These are phyloP conservation scores for Oryza coarctata DNA, from an alignment of 176 grass and related monocot species.

Conservation along the genomic window DNA sequence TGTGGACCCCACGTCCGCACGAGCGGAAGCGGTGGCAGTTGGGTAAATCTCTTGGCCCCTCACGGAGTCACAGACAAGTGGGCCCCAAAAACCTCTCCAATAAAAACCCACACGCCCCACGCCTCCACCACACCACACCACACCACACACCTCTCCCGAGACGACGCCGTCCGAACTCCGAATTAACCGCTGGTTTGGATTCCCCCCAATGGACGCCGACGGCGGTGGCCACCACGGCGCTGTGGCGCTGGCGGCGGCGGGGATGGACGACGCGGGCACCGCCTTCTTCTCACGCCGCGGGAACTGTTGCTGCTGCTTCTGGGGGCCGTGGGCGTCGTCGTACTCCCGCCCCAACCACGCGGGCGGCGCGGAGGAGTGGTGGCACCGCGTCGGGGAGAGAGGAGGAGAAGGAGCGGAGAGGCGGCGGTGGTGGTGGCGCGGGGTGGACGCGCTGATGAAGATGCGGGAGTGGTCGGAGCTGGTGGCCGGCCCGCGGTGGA, in stretches of 20 bases:
- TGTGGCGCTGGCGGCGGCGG: neutral
- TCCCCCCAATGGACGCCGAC: constrained; percentile 18
- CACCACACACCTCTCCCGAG: neutral
- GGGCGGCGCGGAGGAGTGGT: constrained; percentile 39
- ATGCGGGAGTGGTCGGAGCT: constrained; percentile 97
- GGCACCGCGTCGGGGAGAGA: constrained; percentile 29
- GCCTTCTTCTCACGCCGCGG: constrained; percentile 41
- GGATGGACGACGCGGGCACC: constrained; percentile 39
- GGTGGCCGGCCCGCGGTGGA: constrained; percentile 85
- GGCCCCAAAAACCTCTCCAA: neutral
- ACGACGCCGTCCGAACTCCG: no score
- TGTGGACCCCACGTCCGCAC: neutral
- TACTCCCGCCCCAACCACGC: constrained; percentile 4
- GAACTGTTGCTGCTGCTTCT: constrained; percentile 71
- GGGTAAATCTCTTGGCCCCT: neutral
- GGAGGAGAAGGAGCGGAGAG: neutral
- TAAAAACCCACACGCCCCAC: constrained; percentile 18
- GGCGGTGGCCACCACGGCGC: constrained; percentile 1
- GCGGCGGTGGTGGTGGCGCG: constrained; percentile 64
- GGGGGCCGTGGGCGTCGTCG: constrained; percentile 40
- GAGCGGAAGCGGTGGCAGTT: neutral
- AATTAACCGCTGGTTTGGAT: neutral
- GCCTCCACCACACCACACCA: neutral
- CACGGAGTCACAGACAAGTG: neutral
- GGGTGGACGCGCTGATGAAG: constrained; percentile 68